Evolutionary conservation across 2,329 filamentous ascomycete genomes (phyloP).

Genomic region (Boeremia lycopersici): DNA sequence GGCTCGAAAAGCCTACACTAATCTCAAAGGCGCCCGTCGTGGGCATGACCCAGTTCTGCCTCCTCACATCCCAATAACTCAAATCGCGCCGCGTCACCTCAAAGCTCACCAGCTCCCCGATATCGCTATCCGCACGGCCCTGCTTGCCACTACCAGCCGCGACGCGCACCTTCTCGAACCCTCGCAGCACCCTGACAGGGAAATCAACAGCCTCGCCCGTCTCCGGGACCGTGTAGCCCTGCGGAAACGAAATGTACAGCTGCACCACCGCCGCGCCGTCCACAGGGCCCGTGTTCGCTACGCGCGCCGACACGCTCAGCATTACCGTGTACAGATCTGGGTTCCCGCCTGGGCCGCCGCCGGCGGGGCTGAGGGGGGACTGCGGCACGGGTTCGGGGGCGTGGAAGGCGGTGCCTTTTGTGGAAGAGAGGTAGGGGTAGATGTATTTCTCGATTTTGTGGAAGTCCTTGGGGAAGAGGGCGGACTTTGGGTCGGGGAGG

Average conservation of each 20-base stretch:
- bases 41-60: conserved; percentile 51
- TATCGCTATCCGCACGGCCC: conserved; percentile 26
- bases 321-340: conserved; percentile 67
- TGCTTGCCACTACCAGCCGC: conserved; percentile 28
- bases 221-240: conserved; percentile 48
- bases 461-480: conserved; percentile 66
- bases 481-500: conserved; percentile 62
- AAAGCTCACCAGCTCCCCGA: conserved; percentile 40
- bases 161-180: conserved; percentile 52
- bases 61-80: conserved; percentile 49
- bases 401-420: conserved; percentile 55
- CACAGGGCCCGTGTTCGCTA: conserved; percentile 67
- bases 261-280: conserved; percentile 62
- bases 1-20: conserved; percentile 42
- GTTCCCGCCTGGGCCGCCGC: conserved; percentile 72
- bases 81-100: conserved; percentile 49
- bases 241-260: conserved; percentile 60
- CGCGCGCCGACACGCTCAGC: conserved; percentile 56
- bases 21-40: conserved; percentile 38
- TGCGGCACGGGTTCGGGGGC: conserved; percentile 63
- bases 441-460: conserved; percentile 71
- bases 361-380: conserved; percentile 63
- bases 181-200: conserved; percentile 48
- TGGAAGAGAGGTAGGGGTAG: conserved; percentile 69
- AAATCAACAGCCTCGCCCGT: conserved; percentile 64